These are phyloP conservation scores for Cercophora newfieldiana DNA, from an alignment of 495 filamentous ascomycete species.

Conservation along the genomic window DNA sequence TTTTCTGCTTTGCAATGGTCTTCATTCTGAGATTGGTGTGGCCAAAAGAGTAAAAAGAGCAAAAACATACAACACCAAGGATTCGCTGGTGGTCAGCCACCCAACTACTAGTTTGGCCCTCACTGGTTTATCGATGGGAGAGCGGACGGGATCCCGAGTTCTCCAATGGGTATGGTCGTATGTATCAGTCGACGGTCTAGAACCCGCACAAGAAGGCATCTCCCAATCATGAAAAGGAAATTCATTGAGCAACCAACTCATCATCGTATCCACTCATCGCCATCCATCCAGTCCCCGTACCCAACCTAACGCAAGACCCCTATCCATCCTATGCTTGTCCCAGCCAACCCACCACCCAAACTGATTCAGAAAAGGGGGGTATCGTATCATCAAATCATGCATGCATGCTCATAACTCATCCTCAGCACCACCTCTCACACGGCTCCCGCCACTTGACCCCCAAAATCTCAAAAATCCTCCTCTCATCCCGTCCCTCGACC, in stretches of 20 bases:
- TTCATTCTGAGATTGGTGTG: too few species aligned
- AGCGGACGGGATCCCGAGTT: constrained; percentile 55
- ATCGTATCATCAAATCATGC: constrained; percentile 1
- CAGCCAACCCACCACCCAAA: too few species aligned
- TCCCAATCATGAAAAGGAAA: too few species aligned
- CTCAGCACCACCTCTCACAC: constrained; percentile 69
- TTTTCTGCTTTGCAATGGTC: too few species aligned
- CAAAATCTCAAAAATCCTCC: constrained; percentile 79
- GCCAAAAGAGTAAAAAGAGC: background rate
- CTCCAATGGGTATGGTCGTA: constrained; percentile 49
- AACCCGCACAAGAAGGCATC: background rate
- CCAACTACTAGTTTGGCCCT: constrained; percentile 44
- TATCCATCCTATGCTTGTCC: too few species aligned
- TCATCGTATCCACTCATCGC: too few species aligned
- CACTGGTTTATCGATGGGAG: constrained; percentile 46
- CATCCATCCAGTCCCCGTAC: too few species aligned
- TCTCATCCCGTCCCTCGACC: constrained; percentile 76
- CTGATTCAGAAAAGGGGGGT: background rate
- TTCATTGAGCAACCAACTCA: too few species aligned
- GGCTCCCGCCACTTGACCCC: constrained; percentile 88
- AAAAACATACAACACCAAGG: constrained; percentile 23
- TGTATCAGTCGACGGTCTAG: constrained; percentile 14
- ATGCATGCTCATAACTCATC: background rate
- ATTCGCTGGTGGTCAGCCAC: constrained; percentile 47
- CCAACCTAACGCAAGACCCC: too few species aligned